Evolutionary conservation across 129 eudicot genomes (phyloP).

Genomic region (Rutidosis leptorrhynchoides): DNA sequence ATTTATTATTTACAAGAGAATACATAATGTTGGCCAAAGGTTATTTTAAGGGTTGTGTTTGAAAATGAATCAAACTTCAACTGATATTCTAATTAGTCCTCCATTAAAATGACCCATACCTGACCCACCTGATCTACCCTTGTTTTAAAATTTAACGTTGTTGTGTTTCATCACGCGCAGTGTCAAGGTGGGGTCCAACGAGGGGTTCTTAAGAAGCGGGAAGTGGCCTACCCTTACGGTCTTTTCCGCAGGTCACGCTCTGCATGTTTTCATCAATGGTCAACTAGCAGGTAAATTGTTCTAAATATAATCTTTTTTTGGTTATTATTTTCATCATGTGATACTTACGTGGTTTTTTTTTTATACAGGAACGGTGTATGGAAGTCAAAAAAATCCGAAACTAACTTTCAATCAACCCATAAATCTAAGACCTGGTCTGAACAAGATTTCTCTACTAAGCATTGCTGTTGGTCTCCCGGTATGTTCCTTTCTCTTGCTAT

Average conservation of each 20-base stretch:
- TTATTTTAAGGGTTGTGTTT: neutral
- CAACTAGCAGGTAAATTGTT: conserved; percentile 54
- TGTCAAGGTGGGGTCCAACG: conserved; percentile 55
- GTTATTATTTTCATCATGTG: neutral
- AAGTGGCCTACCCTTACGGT: conserved; percentile 65
- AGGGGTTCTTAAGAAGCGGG: conserved; percentile 66
- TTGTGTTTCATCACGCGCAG: conserved; percentile 29
- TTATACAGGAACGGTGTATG: conserved; percentile 53
- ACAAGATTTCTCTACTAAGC: conserved; percentile 69
- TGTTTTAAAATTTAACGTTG: neutral
- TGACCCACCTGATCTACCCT: neutral
- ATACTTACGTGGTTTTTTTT: conserved; percentile 13
- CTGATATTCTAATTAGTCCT: too few species aligned
- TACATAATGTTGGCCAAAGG: neutral
- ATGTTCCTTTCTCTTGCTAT: conserved; percentile 1
- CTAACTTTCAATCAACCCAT: conserved; percentile 43
- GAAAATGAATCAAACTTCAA: neutral
- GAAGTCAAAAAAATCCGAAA: conserved; percentile 49
- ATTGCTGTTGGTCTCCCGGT: conserved; percentile 77
- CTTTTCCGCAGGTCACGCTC: conserved; percentile 81
- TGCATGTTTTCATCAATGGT: conserved; percentile 88
- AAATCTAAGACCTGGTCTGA: conserved; percentile 55
- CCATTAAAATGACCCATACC: neutral
- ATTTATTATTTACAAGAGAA: neutral
- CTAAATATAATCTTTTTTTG: neutral